Evolutionary conservation across 2,329 filamentous ascomycete species (phyloP).

Genomic region (Claviceps quebecensis): DNA sequence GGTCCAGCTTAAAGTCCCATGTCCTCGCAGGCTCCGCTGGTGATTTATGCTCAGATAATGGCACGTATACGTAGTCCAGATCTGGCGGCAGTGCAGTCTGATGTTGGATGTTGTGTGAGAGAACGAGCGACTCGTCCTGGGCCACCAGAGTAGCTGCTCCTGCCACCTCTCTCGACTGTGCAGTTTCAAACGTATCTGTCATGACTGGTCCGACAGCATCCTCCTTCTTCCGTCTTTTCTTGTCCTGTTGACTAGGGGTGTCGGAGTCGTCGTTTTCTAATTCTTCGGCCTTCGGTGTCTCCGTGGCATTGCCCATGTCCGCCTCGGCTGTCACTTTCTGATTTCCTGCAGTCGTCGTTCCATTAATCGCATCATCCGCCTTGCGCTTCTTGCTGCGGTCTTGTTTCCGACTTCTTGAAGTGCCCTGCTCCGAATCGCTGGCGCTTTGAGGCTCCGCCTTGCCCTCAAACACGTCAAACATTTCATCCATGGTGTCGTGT

Average conservation of each 20-base stretch:
- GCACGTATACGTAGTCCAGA: constrained; percentile 85
- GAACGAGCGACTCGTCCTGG: constrained; percentile 58
- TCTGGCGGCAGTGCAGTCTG: constrained; percentile 90
- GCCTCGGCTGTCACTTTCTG: constrained; percentile 12
- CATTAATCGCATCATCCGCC: constrained; percentile 65
- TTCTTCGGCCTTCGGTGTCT: constrained; percentile 22
- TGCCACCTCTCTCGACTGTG: constrained; percentile 80
- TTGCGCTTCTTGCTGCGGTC: constrained; percentile 74
- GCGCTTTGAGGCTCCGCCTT: constrained; percentile 26
- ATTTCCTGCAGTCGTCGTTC: constrained; percentile 12
- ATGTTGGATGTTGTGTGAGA: constrained; percentile 97
- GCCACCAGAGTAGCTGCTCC: constrained; percentile 55
- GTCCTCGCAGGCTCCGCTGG: constrained; percentile 71
- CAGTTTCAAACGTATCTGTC: constrained; percentile 88
- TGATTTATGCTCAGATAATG: constrained; percentile 89
- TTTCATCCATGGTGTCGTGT: constrained; percentile 50
- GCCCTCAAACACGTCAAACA: constrained; percentile 73
- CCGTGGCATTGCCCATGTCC: constrained; percentile 29
- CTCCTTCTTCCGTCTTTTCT: constrained; percentile 49
- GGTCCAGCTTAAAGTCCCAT: constrained; percentile 86
- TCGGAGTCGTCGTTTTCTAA: constrained; percentile 24
- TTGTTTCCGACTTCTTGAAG: constrained; percentile 36
- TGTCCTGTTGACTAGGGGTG: constrained; percentile 37
- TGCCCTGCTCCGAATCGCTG: constrained; percentile 28
- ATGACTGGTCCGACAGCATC: constrained; percentile 63